Percentiles rank a stretch among this genome's conserved stretches.
phyloP scores from a whole-genome alignment of 1,139 yeast species.

The Pichia inconspicua region DNA sequence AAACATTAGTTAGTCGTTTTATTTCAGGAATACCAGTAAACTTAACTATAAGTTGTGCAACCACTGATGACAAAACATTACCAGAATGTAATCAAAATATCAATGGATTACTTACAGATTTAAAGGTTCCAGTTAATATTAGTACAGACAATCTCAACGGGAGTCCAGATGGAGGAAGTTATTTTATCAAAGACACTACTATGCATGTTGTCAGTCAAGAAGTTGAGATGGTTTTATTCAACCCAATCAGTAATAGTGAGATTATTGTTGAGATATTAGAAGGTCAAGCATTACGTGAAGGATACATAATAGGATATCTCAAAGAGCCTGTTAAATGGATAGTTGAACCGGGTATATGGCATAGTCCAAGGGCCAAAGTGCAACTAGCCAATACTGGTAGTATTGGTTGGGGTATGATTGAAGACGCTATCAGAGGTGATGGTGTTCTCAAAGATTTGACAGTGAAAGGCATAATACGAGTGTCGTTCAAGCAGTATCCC shows the following conservation, averaged over 20 bases:
- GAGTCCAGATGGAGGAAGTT: conserved; percentile 7
- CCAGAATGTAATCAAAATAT: not conserved
- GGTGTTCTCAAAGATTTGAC: conserved; percentile 34
- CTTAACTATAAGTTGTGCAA: conserved; percentile 11
- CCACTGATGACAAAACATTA: conserved; percentile 18
- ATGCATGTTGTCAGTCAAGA: conserved; percentile 48
- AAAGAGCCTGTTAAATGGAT: conserved; percentile 31
- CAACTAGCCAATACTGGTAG: conserved; percentile 33
- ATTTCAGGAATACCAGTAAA: conserved; percentile 24
- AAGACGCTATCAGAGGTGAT: conserved; percentile 43
- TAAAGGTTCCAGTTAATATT: conserved; percentile 3
- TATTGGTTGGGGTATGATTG: conserved; percentile 42
- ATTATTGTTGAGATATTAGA: conserved; percentile 34
- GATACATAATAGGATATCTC: conserved; percentile 39
- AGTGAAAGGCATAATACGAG: conserved; percentile 32
- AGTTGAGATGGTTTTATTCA: conserved; percentile 42
- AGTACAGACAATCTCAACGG: conserved; percentile 4
- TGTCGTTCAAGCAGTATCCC: conserved; percentile 28
- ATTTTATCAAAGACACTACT: conserved; percentile 37
- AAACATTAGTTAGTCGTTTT: conserved; percentile 27
- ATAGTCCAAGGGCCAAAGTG: conserved; percentile 43
- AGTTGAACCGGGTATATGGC: conserved; percentile 44
- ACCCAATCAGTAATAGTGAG: conserved; percentile 42
- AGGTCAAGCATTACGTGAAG: conserved; percentile 43
- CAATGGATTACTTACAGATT: conserved; percentile 1